Base-by-base conservation (phyloP, 345 rosid genomes). In the Gossypium turneri region DNA sequence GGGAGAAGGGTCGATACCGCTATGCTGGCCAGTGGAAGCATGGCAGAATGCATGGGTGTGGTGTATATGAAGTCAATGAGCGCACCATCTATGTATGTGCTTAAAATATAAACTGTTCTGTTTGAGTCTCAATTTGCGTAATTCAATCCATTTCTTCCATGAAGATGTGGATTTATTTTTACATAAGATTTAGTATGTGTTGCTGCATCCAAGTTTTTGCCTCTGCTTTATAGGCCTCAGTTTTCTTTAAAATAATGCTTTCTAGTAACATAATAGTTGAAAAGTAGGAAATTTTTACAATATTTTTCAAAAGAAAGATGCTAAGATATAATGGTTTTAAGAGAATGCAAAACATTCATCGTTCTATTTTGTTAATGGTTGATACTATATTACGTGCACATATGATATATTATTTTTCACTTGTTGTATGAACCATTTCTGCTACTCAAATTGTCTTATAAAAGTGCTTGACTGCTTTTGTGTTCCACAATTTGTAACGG, bases 11-110 rank as follows among this genome's bases (percentile, higher is more conserved):
- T 62, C 87, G 97, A 55, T 94, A 94, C 68, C 93, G 98, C 60
- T 94, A 94, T 82, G 94, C 96, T 83, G 97, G 98, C 68, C 88
- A 94, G 78, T 94, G 97, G 98, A 94, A 92, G 93, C 98, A 88
- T 74, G 90, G 96, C 47, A 86, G 94, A 83, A 86, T 94, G 94
- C 98, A 94, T 84, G 97, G 97, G 19, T 94, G 97, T 80, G 98
- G 96, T 80, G 84, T 90, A 45, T 94, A 94, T 77, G 93, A 89
- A 85, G 87, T 94, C 82, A 92, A 94, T 38, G 98, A 92, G 76
- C 87, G 88, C 22, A 38, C 71, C 61, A 47, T 87, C 38, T 81
- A 79, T 81, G 98, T 94, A 83, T 73, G 98, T 86, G 50, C 74
- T 73, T 29, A 50, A 62, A 63, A 76, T 76, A 68, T 67, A 68